Percentiles rank a stretch among this genome's conserved stretches.
These are phyloP conservation scores for Gardenia jasminoides DNA, from an alignment of 257 asterid species.

Conservation along the genomic window DNA sequence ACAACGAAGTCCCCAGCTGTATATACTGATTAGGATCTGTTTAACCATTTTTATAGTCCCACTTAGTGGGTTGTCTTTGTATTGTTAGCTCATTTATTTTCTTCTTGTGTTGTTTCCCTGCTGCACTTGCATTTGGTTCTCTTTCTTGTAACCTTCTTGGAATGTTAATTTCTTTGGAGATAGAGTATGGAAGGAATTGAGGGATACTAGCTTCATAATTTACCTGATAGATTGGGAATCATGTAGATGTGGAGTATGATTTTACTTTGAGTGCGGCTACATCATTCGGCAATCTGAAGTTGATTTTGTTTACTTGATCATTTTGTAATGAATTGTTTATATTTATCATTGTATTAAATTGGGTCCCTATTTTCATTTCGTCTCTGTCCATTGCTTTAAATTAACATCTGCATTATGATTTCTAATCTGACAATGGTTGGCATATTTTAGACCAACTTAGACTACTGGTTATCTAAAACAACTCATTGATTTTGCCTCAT, in stretches of 20 bases:
- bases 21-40: neutral
- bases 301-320: too few species aligned
- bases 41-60: neutral
- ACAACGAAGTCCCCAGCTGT: neutral
- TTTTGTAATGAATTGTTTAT: neutral
- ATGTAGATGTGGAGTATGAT: neutral
- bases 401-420: neutral
- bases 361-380: neutral
- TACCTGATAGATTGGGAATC: neutral
- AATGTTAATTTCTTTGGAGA: neutral
- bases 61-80: neutral
- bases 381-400: too few species aligned
- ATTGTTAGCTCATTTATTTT: neutral
- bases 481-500: neutral
- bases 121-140: neutral
- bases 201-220: slow-evolving; percentile 1
- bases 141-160: neutral
- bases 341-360: neutral
- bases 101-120: neutral
- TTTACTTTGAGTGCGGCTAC: neutral
- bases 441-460: neutral
- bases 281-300: neutral
- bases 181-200: neutral
- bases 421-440: neutral
- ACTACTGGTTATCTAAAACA: neutral